A percentile compares a stretch with the other conserved stretches of the same genome.
These are phyloP conservation scores for Guillardia theta DNA, from an alignment of 78 protist species.

Conservation along the genomic window DNA sequence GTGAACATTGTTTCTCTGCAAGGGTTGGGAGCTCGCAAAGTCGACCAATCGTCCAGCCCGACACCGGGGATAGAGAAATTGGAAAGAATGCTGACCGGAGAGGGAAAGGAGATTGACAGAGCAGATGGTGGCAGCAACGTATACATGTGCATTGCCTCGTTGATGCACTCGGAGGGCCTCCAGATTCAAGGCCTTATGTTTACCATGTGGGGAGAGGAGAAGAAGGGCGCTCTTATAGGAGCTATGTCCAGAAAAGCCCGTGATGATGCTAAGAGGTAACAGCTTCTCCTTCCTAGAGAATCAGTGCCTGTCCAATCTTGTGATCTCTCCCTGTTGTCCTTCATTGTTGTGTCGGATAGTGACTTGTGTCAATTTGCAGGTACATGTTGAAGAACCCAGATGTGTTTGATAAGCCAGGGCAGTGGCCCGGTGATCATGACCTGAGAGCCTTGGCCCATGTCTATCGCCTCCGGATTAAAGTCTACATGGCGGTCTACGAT, in stretches of 20 bases:
- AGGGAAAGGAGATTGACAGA: background rate
- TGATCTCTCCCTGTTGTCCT: too few species aligned
- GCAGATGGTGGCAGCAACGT: background rate
- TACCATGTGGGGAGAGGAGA: background rate
- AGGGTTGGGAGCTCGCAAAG: too few species aligned
- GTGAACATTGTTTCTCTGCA: too few species aligned
- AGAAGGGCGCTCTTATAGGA: background rate
- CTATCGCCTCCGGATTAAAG: background rate
- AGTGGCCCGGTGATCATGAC: conserved; percentile 2
- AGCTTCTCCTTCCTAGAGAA: too few species aligned
- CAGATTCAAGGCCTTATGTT: background rate
- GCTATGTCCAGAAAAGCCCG: background rate
- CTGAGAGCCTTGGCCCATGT: background rate
- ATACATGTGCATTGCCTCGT: background rate
- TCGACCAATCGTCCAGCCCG: too few species aligned
- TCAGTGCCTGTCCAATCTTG: too few species aligned
- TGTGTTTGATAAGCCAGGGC: background rate
- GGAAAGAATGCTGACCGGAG: background rate
- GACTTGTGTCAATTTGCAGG: too few species aligned
- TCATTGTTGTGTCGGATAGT: too few species aligned
- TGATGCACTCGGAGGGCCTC: background rate
- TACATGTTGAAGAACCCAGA: background rate
- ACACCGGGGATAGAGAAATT: background rate
- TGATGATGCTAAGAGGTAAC: background rate
- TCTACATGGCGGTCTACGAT: background rate